Evolutionary conservation across 2,329 filamentous ascomycete species (phyloP).

Genomic region (Ophiostoma montium): DNA sequence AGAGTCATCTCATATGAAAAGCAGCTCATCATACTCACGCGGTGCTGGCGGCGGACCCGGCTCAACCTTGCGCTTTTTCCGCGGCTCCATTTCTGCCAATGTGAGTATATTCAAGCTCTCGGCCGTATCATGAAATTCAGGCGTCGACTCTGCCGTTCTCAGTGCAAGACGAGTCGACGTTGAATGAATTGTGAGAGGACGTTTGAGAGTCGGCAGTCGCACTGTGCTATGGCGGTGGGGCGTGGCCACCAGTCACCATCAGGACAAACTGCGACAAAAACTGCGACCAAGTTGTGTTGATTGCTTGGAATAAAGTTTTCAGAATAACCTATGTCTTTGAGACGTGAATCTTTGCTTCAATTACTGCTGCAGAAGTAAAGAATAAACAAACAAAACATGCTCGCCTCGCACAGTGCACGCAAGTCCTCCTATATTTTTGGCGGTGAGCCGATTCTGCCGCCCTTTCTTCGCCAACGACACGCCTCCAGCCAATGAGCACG

Average conservation of each 20-base stretch:
- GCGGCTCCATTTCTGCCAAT: conserved; percentile 13
- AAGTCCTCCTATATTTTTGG: conserved; percentile 5
- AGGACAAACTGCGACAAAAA: not conserved
- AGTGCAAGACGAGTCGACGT: not conserved
- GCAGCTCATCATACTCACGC: not conserved
- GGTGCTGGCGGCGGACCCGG: not conserved
- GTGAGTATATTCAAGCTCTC: not conserved
- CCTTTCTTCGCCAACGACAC: not conserved
- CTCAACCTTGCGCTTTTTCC: conserved; percentile 27
- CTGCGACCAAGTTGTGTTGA: not conserved
- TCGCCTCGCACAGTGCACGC: not conserved
- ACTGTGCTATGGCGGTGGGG: not conserved
- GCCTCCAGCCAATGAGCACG: conserved; percentile 7
- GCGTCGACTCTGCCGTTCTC: too few species aligned
- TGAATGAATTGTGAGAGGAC: not conserved
- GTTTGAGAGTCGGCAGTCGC: not conserved
- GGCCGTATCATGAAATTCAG: too few species aligned
- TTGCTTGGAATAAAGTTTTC: too few species aligned
- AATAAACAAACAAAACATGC: not conserved
- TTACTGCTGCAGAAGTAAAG: too few species aligned
- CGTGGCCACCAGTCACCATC: not conserved
- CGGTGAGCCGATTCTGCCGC: conserved; percentile 13
- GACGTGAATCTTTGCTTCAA: too few species aligned
- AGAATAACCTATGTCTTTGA: too few species aligned
- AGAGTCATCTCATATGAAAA: not conserved